Conservation (phyloP, 805 yeast species). For the Candida ortonii region DNA sequence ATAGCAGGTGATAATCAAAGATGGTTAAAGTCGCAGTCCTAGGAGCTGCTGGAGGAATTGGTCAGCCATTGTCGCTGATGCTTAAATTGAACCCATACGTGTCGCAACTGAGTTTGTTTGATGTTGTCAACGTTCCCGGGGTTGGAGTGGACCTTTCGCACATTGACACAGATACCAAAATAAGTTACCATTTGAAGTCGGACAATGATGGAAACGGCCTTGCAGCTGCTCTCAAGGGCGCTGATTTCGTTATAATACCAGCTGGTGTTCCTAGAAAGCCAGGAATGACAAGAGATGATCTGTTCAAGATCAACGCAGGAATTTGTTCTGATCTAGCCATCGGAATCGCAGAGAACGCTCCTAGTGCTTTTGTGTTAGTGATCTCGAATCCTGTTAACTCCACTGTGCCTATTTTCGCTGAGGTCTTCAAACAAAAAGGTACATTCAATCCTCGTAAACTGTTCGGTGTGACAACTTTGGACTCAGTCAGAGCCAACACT, state of each 20-base stretch:
- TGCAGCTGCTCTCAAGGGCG: constrained; percentile 41
- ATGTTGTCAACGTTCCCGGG: constrained; percentile 81
- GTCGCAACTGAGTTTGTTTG: constrained; percentile 71
- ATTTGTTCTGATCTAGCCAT: constrained; percentile 50
- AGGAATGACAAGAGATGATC: constrained; percentile 63
- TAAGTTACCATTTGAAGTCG: constrained; percentile 42
- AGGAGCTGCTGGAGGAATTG: constrained; percentile 94
- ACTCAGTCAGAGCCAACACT: constrained; percentile 69
- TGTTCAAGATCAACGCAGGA: constrained; percentile 56
- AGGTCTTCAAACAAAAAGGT: constrained; percentile 49
- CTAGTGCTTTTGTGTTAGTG: constrained; percentile 52
- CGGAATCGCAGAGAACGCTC: constrained; percentile 47
- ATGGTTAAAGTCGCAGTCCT: constrained; percentile 54
- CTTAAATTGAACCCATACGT: constrained; percentile 66
- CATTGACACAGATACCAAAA: constrained; percentile 52
- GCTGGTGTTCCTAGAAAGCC: constrained; percentile 66
- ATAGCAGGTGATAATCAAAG: too few relatives aligned
- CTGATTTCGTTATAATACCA: constrained; percentile 53
- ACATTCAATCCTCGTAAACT: constrained; percentile 51
- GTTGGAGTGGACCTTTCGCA: constrained; percentile 88
- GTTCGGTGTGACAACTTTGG: constrained; percentile 60
- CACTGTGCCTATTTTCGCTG: constrained; percentile 59
- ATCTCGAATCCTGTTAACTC: constrained; percentile 63
- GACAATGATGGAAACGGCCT: constrained; percentile 28
- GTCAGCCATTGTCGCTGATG: constrained; percentile 84